These are phyloP conservation scores for Fonsecaea monophora DNA, from an alignment of 2,329 filamentous ascomycete species.

Conservation along the genomic window DNA sequence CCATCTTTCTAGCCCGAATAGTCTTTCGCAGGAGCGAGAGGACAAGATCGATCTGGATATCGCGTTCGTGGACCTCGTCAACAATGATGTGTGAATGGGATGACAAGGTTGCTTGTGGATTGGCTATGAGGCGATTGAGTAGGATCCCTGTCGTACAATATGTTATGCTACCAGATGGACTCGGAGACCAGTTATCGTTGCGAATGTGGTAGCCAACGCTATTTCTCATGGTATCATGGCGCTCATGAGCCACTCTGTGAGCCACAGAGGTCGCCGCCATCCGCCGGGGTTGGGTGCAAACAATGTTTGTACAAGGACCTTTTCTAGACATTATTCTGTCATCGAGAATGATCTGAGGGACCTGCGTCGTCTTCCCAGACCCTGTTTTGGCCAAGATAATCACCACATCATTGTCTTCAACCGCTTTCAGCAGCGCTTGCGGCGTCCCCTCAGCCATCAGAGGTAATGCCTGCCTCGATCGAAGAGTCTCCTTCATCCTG, in stretches of 20 bases:
- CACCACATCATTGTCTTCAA: slow-evolving; percentile 80
- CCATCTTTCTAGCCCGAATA: slow-evolving; percentile 64
- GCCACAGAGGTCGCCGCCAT: slow-evolving; percentile 96
- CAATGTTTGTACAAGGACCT: slow-evolving; percentile 76
- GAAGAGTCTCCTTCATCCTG: slow-evolving; percentile 15
- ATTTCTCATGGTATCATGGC: slow-evolving; percentile 82
- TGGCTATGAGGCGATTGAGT: slow-evolving; percentile 93
- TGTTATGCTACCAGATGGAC: slow-evolving; percentile 86
- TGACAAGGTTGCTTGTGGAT: slow-evolving; percentile 88
- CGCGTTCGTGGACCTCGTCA: slow-evolving; percentile 94
- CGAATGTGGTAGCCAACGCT: slow-evolving; percentile 93
- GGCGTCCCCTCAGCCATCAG: slow-evolving; percentile 35
- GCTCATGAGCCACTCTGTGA: slow-evolving; percentile 88
- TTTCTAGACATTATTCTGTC: slow-evolving; percentile 81
- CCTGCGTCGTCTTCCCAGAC: slow-evolving; percentile 95
- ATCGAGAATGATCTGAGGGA: slow-evolving; percentile 92
- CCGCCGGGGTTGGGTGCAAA: slow-evolving; percentile 90
- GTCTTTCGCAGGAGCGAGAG: slow-evolving; percentile 88
- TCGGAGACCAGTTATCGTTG: slow-evolving; percentile 81
- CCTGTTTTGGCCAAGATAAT: slow-evolving; percentile 97
- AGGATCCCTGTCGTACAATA: slow-evolving; percentile 74
- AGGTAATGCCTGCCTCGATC: slow-evolving; percentile 20
- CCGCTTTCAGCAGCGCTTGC: slow-evolving; percentile 61
- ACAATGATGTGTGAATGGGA: slow-evolving; percentile 71
- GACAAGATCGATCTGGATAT: slow-evolving; percentile 95